Conservation (phyloP, 2,329 filamentous ascomycete genomes). For the Bisporella sp. region DNA sequence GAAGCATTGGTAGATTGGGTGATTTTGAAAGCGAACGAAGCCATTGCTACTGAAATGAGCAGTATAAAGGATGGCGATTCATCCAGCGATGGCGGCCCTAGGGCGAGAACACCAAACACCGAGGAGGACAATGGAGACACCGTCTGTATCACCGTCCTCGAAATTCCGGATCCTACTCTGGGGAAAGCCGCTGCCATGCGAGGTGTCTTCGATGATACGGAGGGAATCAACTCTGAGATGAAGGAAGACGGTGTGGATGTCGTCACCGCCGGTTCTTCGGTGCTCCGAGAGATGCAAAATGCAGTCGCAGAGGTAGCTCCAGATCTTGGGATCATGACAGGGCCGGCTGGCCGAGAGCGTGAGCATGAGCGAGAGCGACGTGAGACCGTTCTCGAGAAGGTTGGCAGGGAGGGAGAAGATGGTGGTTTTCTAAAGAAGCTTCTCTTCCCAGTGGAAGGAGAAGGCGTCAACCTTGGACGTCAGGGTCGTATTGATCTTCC, state of each 20-base stretch:
- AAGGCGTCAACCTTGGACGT: conserved; percentile 76
- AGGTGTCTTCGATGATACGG: conserved; percentile 85
- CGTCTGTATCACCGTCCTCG: conserved; percentile 81
- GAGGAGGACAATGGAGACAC: conserved; percentile 72
- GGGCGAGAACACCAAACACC: conserved; percentile 56
- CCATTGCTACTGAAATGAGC: conserved; percentile 71
- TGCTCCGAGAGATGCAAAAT: conserved; percentile 79
- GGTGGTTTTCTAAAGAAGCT: conserved; percentile 78
- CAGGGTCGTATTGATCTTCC: conserved; percentile 73
- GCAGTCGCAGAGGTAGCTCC: conserved; percentile 70
- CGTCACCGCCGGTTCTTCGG: conserved; percentile 65
- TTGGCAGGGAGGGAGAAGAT: conserved; percentile 72
- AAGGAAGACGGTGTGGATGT: conserved; percentile 88
- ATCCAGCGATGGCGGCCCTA: conserved; percentile 56
- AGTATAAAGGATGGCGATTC: conserved; percentile 59
- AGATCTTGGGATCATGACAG: conserved; percentile 69
- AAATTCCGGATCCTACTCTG: conserved; percentile 71
- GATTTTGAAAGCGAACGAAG: conserved; percentile 77
- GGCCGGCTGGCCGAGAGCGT: conserved; percentile 60
- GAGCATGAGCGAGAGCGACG: conserved; percentile 76
- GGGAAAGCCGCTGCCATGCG: conserved; percentile 86
- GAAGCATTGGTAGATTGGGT: conserved; percentile 95
- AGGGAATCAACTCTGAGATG: conserved; percentile 95
- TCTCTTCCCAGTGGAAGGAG: conserved; percentile 68
- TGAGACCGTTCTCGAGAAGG: conserved; percentile 78